Evolutionary conservation across 2,329 filamentous ascomycete genomes (phyloP).

Genomic region (Plenodomus lindquistii): DNA sequence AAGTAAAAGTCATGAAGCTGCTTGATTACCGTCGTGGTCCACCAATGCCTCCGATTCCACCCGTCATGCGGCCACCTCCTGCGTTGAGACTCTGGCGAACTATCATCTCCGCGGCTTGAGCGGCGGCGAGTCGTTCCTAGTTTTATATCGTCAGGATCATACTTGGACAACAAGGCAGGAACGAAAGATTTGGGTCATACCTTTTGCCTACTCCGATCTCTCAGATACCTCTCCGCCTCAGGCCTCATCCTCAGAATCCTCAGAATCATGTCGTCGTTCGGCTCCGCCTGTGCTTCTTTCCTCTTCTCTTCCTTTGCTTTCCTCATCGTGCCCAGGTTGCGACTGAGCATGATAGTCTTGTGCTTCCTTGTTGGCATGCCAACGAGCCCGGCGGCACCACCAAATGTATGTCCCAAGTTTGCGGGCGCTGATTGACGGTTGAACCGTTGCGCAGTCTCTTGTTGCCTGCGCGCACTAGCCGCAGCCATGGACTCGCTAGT

Average conservation of each 20-base stretch:
- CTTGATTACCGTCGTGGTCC: constrained; percentile 12
- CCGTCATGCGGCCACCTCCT: constrained; percentile 57
- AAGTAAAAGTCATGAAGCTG: neutral
- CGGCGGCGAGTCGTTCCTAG: constrained; percentile 79
- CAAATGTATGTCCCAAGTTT: constrained; percentile 56
- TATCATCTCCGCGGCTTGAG: constrained; percentile 90
- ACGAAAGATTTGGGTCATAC: constrained; percentile 13
- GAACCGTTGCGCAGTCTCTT: constrained; percentile 59
- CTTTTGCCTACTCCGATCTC: constrained; percentile 89
- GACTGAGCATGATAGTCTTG: constrained; percentile 81
- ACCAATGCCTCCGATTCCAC: constrained; percentile 24
- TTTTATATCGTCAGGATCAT: neutral
- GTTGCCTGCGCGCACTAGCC: constrained; percentile 77
- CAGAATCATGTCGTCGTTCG: constrained; percentile 97
- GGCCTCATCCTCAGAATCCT: constrained; percentile 93
- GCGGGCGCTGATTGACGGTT: constrained; percentile 74
- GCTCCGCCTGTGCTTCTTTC: constrained; percentile 92
- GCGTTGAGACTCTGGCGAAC: constrained; percentile 84
- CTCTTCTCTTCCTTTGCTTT: constrained; percentile 95
- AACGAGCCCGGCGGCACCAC: constrained; percentile 59
- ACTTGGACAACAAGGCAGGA: neutral
- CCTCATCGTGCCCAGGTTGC: constrained; percentile 94
- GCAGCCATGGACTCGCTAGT: constrained; percentile 97
- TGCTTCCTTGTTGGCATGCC: constrained; percentile 59
- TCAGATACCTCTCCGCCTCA: constrained; percentile 84